A percentile compares a stretch with the other conserved stretches of the same genome.
Evolutionary conservation across 306 rosid genomes (phyloP).

Genomic region (Amphicarpaea edgeworthii): DNA sequence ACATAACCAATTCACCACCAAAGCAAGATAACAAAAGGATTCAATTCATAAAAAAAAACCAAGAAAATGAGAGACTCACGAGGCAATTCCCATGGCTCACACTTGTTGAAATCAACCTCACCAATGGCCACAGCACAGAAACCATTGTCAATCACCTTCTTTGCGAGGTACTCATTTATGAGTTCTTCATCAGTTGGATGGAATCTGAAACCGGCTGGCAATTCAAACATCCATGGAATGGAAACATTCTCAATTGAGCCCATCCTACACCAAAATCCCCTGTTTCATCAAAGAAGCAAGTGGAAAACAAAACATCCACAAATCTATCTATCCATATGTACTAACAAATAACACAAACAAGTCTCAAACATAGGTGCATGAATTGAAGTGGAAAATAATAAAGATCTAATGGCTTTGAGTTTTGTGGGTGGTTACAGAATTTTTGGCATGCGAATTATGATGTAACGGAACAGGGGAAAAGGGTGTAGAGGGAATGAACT

Average conservation of each 20-base stretch:
- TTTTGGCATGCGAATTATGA: constrained; percentile 12
- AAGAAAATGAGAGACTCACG: constrained; percentile 49
- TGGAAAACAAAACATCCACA: not conserved
- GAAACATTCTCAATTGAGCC: constrained; percentile 56
- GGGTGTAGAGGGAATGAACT: constrained; percentile 23
- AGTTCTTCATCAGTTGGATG: constrained; percentile 88
- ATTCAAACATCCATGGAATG: constrained; percentile 41
- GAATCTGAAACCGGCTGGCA: constrained; percentile 83
- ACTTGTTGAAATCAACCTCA: constrained; percentile 80
- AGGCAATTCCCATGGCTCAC: constrained; percentile 95
- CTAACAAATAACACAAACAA: not conserved
- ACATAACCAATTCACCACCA: not conserved
- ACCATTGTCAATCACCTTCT: constrained; percentile 58
- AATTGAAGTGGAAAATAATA: not conserved
- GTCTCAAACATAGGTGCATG: not conserved
- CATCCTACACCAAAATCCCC: constrained; percentile 17
- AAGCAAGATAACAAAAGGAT: not conserved
- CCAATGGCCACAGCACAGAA: constrained; percentile 69
- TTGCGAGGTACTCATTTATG: constrained; percentile 64
- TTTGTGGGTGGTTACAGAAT: constrained; percentile 14
- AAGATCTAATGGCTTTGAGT: not conserved
- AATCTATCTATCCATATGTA: not conserved
- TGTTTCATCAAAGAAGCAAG: constrained; percentile 22
- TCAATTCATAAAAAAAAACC: not conserved
- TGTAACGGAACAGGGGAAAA: constrained; percentile 1